Evolutionary conservation across 345 rosid genomes (phyloP), one percentile per base, ranked within the genome.

Genomic region (Brassica cretica): DNA sequence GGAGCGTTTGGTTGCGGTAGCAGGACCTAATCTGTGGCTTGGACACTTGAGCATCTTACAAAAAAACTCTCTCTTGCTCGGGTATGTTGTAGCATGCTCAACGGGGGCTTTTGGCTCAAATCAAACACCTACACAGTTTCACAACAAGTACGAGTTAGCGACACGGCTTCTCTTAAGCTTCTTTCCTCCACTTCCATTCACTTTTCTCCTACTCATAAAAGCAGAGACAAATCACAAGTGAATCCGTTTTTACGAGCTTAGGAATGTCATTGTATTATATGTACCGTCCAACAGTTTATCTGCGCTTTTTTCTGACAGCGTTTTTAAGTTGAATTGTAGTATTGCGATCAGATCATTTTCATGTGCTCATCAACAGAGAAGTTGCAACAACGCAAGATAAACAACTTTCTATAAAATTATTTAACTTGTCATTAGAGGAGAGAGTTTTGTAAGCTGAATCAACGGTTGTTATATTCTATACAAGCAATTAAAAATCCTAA

Each of bases 101-200:
- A 41, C 30, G 8, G 30, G 44, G 67, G 16, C 10, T 77, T 64
- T 65, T 65, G 32, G 41, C 73, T 72, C 53, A 21, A 24, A 72
- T 60, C 78, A 39, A 39, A 5, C 66, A 79, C 74, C 82, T 79
- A 62, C 70, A 79, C 74, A 68, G 71, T 51, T 66, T 68, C 51
- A 62, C 64, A 72, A 72, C 30, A 79, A 69, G 51, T 16, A 68
- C 21, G 60, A 79, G 74, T 78, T 73, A 78, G 73, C 32, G 24
- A 41, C 61, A 39, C 62, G 64, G 16, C 60, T 70, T 77, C 70
- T 51, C 41, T 76, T 49, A 27, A 27, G 5, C 15, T 33, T 44
- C 35, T 10, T 56, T 41, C 18, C 44, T 72, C 66, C 27, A 37
- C 5, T 60, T 24, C 30, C 71, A 9, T 37, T 70, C 14, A 62